Evolutionary conservation across 2,329 filamentous ascomycete species (phyloP).

Genomic region (Dactylellina drechsleri): DNA sequence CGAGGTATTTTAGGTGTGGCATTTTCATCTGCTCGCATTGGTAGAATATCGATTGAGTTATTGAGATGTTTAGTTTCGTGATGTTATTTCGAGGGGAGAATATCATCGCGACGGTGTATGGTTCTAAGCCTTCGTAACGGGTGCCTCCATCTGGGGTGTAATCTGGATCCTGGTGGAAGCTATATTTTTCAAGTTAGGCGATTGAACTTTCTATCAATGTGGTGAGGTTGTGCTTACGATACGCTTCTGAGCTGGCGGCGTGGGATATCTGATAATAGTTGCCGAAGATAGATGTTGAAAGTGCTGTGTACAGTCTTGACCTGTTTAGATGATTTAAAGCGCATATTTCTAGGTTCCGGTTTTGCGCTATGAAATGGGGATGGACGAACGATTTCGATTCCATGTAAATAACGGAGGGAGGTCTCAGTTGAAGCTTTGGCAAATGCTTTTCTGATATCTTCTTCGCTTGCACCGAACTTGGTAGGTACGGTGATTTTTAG

Average conservation of each 20-base stretch:
- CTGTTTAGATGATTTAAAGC: background rate
- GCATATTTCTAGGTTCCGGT: slow-evolving; percentile 12
- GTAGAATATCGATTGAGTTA: background rate
- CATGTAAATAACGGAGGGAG: slow-evolving; percentile 5
- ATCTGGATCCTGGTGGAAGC: too few species aligned
- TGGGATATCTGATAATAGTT: slow-evolving; percentile 8
- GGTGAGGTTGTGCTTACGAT: background rate
- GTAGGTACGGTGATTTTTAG: slow-evolving; percentile 16
- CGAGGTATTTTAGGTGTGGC: slow-evolving; percentile 15
- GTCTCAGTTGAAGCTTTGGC: background rate
- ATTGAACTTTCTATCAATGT: too few species aligned
- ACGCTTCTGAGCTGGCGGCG: slow-evolving; percentile 12
- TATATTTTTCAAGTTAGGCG: too few species aligned
- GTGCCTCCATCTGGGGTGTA: background rate
- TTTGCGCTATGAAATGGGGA: background rate
- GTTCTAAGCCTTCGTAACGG: slow-evolving; percentile 1
- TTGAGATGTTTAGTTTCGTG: slow-evolving; percentile 7
- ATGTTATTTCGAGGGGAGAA: slow-evolving; percentile 15
- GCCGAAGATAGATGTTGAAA: slow-evolving; percentile 21
- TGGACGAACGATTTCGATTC: background rate
- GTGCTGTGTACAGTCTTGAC: background rate
- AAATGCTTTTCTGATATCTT: slow-evolving; percentile 4
- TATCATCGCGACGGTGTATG: slow-evolving; percentile 2
- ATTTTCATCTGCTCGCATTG: background rate
- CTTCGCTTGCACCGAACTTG: background rate